Percentiles rank a stretch among this genome's conserved stretches.
phyloP scores from a whole-genome alignment of 768 basidiomycete genomes.

The Lactarius trivialis region DNA sequence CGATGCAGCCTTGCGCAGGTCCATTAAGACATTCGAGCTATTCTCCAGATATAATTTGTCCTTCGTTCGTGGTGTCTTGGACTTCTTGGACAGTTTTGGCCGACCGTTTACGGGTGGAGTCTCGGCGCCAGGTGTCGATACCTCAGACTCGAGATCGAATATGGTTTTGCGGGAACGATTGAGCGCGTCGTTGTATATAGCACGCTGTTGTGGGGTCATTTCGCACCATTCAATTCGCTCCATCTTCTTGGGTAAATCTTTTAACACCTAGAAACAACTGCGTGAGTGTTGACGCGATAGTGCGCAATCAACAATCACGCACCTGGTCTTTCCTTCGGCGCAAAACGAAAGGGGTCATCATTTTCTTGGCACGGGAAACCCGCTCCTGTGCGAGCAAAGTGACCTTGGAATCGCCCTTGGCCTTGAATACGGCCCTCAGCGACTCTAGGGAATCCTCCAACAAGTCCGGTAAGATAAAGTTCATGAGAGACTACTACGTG shows the following conservation, averaged over 20 bases:
- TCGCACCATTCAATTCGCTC: conserved; percentile 95
- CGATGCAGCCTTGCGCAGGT: conserved; percentile 89
- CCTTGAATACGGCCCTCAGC: conserved; percentile 93
- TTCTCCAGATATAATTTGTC: conserved; percentile 72
- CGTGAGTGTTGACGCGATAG: not conserved
- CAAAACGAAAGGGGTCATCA: conserved; percentile 99
- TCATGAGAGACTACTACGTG: conserved; percentile 75
- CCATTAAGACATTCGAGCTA: conserved; percentile 93
- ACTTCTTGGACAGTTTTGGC: conserved; percentile 41
- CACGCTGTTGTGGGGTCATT: conserved; percentile 76
- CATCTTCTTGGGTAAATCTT: conserved; percentile 86
- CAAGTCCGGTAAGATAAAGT: conserved; percentile 92
- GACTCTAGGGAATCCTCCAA: conserved; percentile 73
- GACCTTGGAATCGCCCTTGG: conserved; percentile 85
- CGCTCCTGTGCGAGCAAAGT: conserved; percentile 88
- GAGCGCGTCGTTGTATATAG: conserved; percentile 81
- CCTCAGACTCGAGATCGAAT: conserved; percentile 38
- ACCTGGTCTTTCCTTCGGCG: conserved; percentile 95
- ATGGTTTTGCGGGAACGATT: conserved; percentile 80
- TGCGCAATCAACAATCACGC: conserved; percentile 14
- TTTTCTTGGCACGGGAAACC: conserved; percentile 91
- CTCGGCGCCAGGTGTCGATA: conserved; percentile 28
- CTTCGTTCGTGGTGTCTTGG: conserved; percentile 40
- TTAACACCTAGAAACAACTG: conserved; percentile 56
- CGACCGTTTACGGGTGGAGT: conserved; percentile 28